Conservation (phyloP, 345 rosid genomes). For the Psidium friedrichsthalianum region DNA sequence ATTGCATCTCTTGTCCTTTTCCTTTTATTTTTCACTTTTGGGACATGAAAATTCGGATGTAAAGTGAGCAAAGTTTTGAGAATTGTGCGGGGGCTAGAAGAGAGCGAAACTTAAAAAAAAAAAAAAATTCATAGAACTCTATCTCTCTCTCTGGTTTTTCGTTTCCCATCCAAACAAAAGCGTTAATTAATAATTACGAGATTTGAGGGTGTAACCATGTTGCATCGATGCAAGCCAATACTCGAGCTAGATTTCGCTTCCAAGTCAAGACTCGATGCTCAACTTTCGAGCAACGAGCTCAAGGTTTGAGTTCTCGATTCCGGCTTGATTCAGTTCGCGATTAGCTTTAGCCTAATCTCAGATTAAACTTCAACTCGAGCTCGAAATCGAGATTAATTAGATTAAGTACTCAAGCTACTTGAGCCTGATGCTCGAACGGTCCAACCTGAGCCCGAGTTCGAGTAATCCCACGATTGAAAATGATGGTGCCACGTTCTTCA, state of each 20-base stretch:
- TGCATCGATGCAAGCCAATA: neutral
- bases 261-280: neutral
- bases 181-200: too few species aligned
- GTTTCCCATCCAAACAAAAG: too few species aligned
- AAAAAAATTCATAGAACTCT: too few species aligned
- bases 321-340: neutral
- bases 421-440: too few species aligned
- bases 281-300: neutral
- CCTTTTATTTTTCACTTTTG: neutral
- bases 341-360: neutral
- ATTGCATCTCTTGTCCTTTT: neutral
- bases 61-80: neutral
- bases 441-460: too few species aligned
- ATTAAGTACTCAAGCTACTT: too few species aligned
- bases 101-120: neutral
- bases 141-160: too few species aligned
- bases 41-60: neutral
- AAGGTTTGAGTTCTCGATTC: neutral
- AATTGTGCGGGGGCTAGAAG: neutral
- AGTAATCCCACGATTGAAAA: neutral
- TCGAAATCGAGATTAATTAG: neutral
- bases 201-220: neutral
- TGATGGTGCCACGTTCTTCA: neutral
- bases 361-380: neutral
- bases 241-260: neutral